Evolutionary conservation across 2,329 filamentous ascomycete species (phyloP).

Genomic region (Bipolaris bicolor): DNA sequence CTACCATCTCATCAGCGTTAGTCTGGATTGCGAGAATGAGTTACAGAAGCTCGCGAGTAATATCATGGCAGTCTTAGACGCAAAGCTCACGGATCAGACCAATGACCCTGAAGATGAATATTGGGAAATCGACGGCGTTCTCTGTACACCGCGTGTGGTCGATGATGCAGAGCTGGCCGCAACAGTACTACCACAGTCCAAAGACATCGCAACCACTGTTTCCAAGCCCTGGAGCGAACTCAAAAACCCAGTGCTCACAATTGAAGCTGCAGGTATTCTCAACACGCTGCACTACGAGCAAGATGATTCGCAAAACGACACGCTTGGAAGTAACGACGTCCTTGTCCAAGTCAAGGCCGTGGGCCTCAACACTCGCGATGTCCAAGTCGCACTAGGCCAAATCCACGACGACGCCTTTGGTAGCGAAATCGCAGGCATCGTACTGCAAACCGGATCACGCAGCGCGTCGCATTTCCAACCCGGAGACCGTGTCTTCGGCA

Average conservation of each 20-base stretch:
- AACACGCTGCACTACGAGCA: slow-evolving; percentile 25
- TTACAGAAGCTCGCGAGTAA: background rate
- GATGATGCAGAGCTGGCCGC: slow-evolving; percentile 8
- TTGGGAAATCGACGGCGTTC: slow-evolving; percentile 8
- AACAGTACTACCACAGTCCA: background rate
- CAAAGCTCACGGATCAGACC: background rate
- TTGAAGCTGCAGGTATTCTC: slow-evolving; percentile 20
- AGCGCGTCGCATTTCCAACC: background rate
- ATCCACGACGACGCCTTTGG: slow-evolving; percentile 19
- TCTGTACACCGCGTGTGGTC: slow-evolving; percentile 17
- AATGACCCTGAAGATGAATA: slow-evolving; percentile 22
- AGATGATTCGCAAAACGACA: background rate
- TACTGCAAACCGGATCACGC: slow-evolving; percentile 7
- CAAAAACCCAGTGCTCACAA: slow-evolving; percentile 14
- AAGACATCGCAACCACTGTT: slow-evolving; percentile 18
- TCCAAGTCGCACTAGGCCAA: slow-evolving; percentile 36
- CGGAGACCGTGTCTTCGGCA: slow-evolving; percentile 18
- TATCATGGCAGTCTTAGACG: slow-evolving; percentile 5
- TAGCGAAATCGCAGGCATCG: slow-evolving; percentile 24
- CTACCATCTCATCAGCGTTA: slow-evolving; percentile 16
- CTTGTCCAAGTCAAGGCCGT: slow-evolving; percentile 23
- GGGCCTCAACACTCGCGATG: slow-evolving; percentile 29
- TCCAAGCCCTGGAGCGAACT: slow-evolving; percentile 16
- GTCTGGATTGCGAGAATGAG: slow-evolving; percentile 1
- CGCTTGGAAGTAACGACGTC: slow-evolving; percentile 19